phyloP scores from a whole-genome alignment of 202 grass and related monocot genomes.

The Thinopyrum obtusiflorum region DNA sequence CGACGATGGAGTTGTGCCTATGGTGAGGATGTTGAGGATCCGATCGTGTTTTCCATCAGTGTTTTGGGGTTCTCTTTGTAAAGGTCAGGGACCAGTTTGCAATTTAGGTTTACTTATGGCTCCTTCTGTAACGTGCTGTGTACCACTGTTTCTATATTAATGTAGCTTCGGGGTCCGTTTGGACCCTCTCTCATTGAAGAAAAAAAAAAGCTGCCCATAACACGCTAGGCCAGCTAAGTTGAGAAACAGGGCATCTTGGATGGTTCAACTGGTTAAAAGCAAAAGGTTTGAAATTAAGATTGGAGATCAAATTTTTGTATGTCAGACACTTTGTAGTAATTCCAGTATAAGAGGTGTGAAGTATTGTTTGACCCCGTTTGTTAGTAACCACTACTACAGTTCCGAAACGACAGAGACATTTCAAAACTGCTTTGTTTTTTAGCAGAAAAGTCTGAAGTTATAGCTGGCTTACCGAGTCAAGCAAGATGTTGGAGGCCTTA shows the following conservation, averaged over 20 bases:
- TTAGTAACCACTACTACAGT: background rate
- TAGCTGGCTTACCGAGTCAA: constrained; percentile 57
- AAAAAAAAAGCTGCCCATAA: background rate
- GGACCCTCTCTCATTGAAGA: too few relatives aligned
- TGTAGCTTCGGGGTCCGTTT: background rate
- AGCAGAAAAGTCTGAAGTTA: background rate
- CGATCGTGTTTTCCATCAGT: too few relatives aligned
- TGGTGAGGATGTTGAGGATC: too few relatives aligned
- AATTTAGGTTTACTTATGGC: too few relatives aligned
- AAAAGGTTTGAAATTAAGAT: background rate
- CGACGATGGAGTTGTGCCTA: too few relatives aligned
- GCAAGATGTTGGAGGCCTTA: constrained; percentile 90
- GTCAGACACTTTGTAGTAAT: background rate
- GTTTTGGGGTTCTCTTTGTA: too few relatives aligned
- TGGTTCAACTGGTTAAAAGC: constrained; percentile 22
- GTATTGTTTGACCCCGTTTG: constrained; percentile 5
- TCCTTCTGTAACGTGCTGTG: too few relatives aligned
- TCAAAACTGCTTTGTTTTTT: background rate
- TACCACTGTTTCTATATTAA: too few relatives aligned
- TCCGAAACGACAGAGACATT: background rate
- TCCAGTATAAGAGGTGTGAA: background rate
- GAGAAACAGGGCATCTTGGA: constrained; percentile 32
- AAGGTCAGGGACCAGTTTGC: too few relatives aligned
- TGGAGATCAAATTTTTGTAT: background rate
- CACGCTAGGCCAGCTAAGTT: background rate